Evolutionary conservation across 2,329 filamentous ascomycete genomes (phyloP), one percentile per base, ranked within the genome.

Genomic region (Pseudogymnoascus verrucosus): DNA sequence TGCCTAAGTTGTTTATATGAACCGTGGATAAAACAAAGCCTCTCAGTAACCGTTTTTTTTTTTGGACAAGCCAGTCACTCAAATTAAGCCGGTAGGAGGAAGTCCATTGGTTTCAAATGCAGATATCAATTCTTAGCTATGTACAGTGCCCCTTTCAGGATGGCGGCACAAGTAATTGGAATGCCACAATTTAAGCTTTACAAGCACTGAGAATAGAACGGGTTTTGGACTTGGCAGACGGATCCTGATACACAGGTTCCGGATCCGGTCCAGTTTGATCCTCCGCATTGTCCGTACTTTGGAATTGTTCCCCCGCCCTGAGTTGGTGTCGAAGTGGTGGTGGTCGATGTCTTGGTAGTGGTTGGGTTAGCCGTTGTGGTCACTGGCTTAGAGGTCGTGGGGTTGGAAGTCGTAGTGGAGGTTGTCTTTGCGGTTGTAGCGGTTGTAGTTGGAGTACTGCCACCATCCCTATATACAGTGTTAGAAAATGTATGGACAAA

Each of bases 391-490:
- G 65, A 54, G 1, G 66, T 60, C 34, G 65, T 62, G 62, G 54
- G 6, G 16, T 63, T n/a, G 12, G 62, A 65, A 12, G 63, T 59
- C 5, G 63, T 63, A 4, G 67, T 60, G 1, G 61, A 62, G 8
- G 61, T 61, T n/a, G 64, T 60, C 2, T 68, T 68, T 12, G 67
- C 66, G 6, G 70, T 71, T 4, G 67, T 61, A 34, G 67, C 66
- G 6, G 70, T 71, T 4, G 67, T 61, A 34, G 67, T 26, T n/a
- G 71, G 70, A 11, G 70, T 31, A 26, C 62, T 64, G 1, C 70
- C 72, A 61, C 66, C 51, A 12, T 31, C 34, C 16, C 51, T 68
- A 8, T 61, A n/a, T 26, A 19, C n/a, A 19, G 16, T 8, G n/a
- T 39, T 39, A 61, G 59, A 61, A 61, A 61, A 61, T 14, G 5